Percentiles rank a stretch among this genome's conserved stretches.
Conservation (phyloP, 1,139 yeast genomes). For the Pneumocystis wakefieldiae region DNA sequence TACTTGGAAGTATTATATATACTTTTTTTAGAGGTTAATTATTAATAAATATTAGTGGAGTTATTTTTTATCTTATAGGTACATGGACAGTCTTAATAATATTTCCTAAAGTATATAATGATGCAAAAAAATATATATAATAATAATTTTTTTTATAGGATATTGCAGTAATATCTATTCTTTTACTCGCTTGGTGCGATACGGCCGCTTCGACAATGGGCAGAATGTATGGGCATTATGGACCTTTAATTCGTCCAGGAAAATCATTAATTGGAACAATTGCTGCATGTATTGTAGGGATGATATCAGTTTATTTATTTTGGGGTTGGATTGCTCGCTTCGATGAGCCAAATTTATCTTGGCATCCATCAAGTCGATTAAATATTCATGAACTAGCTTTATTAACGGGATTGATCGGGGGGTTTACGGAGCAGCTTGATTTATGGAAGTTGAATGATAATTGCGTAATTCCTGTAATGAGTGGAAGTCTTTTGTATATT, state of each 20-base stretch:
- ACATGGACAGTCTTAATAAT: slow-evolving; percentile 41
- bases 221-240: slow-evolving; percentile 63
- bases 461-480: slow-evolving; percentile 77
- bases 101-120: slow-evolving; percentile 37
- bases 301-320: slow-evolving; percentile 44
- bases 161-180: slow-evolving; percentile 55
- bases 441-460: slow-evolving; percentile 73
- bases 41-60: slow-evolving; percentile 51
- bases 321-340: slow-evolving; percentile 53
- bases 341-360: slow-evolving; percentile 38
- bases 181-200: slow-evolving; percentile 88
- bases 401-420: slow-evolving; percentile 64
- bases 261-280: slow-evolving; percentile 80
- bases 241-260: slow-evolving; percentile 57
- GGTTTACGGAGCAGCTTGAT: slow-evolving; percentile 72
- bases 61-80: slow-evolving; percentile 25
- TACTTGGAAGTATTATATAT: slow-evolving; percentile 43
- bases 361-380: slow-evolving; percentile 42
- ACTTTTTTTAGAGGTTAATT: not conserved
- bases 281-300: slow-evolving; percentile 73
- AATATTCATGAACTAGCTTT: slow-evolving; percentile 39
- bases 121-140: not conserved
- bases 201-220: slow-evolving; percentile 95
- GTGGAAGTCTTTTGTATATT: slow-evolving; percentile 46
- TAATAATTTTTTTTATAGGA: slow-evolving; percentile 28